Evolutionary conservation across 441 rosid species (phyloP), one percentile per base, ranked within the genome.

Genomic region (Gossypium gossypioides): DNA sequence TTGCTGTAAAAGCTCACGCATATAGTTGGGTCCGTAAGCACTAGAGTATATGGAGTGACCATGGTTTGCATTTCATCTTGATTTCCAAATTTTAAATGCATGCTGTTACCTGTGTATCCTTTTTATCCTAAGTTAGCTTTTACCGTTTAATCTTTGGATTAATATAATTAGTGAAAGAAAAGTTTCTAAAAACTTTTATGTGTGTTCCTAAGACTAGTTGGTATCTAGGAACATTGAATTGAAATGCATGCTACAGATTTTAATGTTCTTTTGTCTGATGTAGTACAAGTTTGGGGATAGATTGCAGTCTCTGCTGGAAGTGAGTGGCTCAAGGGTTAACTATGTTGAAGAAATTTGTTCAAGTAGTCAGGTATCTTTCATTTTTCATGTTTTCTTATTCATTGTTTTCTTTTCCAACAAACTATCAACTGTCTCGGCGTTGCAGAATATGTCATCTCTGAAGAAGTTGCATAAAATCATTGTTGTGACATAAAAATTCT

Each of bases 261-360:
- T 60, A 68, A 16, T 55, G 24, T 72, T 18, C 66, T 55, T 10
- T 57, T 27, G 44, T 72, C 60, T 74, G 68, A 6, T 79, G 76
- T 89, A 94, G 99, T 92, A 90, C 63, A 84, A 81, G 50, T 89
- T 83, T 73, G 89, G 84, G 74, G 75, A 79, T 72, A 84, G 80
- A 73, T 82, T 94, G 79, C 82, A 78, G 55, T 65, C 76, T 32
- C 66, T 92, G 54, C 75, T 92, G 76, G 84, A 79, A 75, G 19
- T 74, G 21, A 76, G 85, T 78, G 96, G 99, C 65, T 87, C 97
- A 73, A 92, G 86, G 83, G 74, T 81, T 57, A 68, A 85, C 69
- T 78, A 71, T 22, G 24, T 79, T 62, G 81, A 88, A 76, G 89
- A 83, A 52, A 82, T 87, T 74, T 75, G 82, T 83, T 83, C 96